Evolutionary conservation across 441 rosid species (phyloP).

Genomic region (Populus hybrid): DNA sequence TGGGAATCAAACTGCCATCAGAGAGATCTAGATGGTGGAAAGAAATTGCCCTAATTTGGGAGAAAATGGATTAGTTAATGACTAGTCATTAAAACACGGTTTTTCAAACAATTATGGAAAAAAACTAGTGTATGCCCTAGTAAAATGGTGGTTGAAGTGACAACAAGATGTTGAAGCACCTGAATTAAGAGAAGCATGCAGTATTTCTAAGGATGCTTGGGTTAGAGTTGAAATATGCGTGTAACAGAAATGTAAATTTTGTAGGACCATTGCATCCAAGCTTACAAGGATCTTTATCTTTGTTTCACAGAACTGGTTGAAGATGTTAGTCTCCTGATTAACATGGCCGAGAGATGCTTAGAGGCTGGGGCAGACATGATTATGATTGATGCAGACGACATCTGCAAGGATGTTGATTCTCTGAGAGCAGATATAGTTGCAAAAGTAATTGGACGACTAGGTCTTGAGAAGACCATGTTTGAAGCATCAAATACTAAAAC

Average conservation of each 20-base stretch:
- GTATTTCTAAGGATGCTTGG: background rate
- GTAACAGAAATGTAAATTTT: background rate
- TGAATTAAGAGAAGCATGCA: background rate
- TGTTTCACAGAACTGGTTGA: slow-evolving; percentile 57
- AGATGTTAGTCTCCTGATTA: slow-evolving; percentile 74
- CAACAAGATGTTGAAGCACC: background rate
- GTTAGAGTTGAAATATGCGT: background rate
- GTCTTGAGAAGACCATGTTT: slow-evolving; percentile 91
- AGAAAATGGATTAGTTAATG: background rate
- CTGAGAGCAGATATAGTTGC: slow-evolving; percentile 78
- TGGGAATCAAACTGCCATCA: too few relatives aligned
- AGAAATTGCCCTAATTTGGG: background rate
- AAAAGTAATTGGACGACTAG: slow-evolving; percentile 75
- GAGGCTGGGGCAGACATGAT: slow-evolving; percentile 95
- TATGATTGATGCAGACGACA: slow-evolving; percentile 89
- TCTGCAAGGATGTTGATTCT: slow-evolving; percentile 69
- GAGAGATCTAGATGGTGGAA: background rate
- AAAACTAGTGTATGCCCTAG: background rate
- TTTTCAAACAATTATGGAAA: background rate
- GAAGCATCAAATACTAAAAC: slow-evolving; percentile 71
- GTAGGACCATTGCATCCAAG: background rate
- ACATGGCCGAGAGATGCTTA: slow-evolving; percentile 93
- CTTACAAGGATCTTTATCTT: background rate
- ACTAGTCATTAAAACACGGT: background rate
- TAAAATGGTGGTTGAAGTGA: background rate